Evolutionary conservation across 495 filamentous ascomycete species (phyloP).

Genomic region (Ascodesmis nigricans): DNA sequence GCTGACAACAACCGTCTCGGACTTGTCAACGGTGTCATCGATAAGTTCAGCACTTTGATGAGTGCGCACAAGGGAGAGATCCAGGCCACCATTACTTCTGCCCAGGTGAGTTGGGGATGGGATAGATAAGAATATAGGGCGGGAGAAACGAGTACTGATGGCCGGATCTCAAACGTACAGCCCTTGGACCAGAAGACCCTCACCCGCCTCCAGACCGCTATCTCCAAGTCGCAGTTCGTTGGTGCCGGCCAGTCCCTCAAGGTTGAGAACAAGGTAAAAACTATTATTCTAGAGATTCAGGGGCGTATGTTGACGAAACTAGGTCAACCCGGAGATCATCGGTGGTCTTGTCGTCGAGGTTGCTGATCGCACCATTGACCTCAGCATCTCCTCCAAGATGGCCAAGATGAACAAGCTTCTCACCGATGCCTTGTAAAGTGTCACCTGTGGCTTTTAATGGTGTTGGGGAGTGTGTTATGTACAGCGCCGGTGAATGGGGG

Average conservation of each 20-base stretch:
- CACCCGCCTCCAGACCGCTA: slow-evolving; percentile 59
- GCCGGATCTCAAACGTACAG: slow-evolving; percentile 26
- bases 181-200: slow-evolving; percentile 72
- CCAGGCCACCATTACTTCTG: slow-evolving; percentile 72
- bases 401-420: slow-evolving; percentile 98
- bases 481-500: not conserved
- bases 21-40: slow-evolving; percentile 54
- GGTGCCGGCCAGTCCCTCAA: slow-evolving; percentile 93
- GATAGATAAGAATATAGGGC: not conserved
- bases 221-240: slow-evolving; percentile 70
- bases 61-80: slow-evolving; percentile 77
- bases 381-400: slow-evolving; percentile 85
- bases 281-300: too few species aligned
- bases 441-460: slow-evolving; percentile 7
- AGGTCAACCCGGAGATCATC: slow-evolving; percentile 86
- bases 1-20: slow-evolving; percentile 91
- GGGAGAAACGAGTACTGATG: slow-evolving; percentile 1
- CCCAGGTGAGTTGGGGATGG: slow-evolving; percentile 40
- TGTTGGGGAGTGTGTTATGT: slow-evolving; percentile 1
- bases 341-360: slow-evolving; percentile 91
- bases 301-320: not conserved
- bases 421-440: slow-evolving; percentile 86
- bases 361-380: slow-evolving; percentile 92
- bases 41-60: slow-evolving; percentile 75
- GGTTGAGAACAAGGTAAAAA: slow-evolving; percentile 82